These are phyloP conservation scores for Podaxis sp. DNA, from an alignment of 768 basidiomycete genomes.

Conservation along the genomic window DNA sequence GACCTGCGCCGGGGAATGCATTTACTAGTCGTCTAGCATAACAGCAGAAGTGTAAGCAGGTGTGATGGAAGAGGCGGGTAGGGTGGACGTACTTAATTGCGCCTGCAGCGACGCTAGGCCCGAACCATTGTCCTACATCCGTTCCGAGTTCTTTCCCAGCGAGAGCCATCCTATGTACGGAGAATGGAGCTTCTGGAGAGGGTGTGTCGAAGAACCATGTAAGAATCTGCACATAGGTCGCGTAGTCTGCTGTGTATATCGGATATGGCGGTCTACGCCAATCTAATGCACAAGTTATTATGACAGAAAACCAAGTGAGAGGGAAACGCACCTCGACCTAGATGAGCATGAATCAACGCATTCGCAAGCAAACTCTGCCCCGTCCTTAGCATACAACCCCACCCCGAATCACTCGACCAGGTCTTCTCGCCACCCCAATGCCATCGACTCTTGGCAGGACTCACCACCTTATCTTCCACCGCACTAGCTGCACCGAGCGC, in stretches of 20 bases:
- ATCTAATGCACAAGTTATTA: conserved; percentile 46
- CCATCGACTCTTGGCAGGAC: conserved; percentile 52
- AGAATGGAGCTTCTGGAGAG: conserved; percentile 81
- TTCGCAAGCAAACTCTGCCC: conserved; percentile 38
- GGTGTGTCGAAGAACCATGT: conserved; percentile 97
- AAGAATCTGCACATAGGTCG: conserved; percentile 86
- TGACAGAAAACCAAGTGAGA: conserved; percentile 4
- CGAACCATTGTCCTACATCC: conserved; percentile 97
- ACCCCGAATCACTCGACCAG: conserved; percentile 45
- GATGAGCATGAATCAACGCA: conserved; percentile 53
- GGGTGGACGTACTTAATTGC: conserved; percentile 73
- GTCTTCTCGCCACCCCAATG: conserved; percentile 76
- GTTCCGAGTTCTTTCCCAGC: conserved; percentile 95
- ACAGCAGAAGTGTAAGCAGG: background rate
- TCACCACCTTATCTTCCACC: conserved; percentile 23
- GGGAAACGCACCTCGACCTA: conserved; percentile 47
- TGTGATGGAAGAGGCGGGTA: background rate
- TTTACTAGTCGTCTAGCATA: conserved; percentile 66
- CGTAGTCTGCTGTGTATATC: conserved; percentile 63
- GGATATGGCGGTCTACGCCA: conserved; percentile 78
- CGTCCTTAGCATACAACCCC: conserved; percentile 40
- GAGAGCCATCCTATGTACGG: conserved; percentile 94
- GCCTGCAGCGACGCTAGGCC: conserved; percentile 95
- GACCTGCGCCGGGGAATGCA: conserved; percentile 74
- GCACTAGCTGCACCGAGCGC: conserved; percentile 22